phyloP scores from a whole-genome alignment of 2,329 filamentous ascomycete species.

The Penicillium janthinellum region DNA sequence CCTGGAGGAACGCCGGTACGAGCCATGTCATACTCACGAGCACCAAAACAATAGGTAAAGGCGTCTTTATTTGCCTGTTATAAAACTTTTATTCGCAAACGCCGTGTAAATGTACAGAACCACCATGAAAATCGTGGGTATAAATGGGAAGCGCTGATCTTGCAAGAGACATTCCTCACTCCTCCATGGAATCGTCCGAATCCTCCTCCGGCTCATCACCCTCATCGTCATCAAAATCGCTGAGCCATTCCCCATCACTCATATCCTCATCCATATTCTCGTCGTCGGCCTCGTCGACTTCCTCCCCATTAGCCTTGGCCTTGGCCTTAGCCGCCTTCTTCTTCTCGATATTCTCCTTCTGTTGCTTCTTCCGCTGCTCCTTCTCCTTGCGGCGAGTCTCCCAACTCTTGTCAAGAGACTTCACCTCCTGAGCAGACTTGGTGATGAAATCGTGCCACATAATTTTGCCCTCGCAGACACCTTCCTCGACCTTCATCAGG shows the following conservation, averaged over 20 bases:
- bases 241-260: constrained; percentile 57
- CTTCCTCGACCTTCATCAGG: constrained; percentile 94
- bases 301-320: constrained; percentile 47
- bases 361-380: constrained; percentile 80
- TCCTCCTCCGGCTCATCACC: constrained; percentile 50
- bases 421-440: constrained; percentile 77
- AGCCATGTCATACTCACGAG: constrained; percentile 13
- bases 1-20: background rate
- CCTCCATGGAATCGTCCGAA: constrained; percentile 47
- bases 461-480: constrained; percentile 81
- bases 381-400: constrained; percentile 79
- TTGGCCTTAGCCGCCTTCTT: constrained; percentile 70
- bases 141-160: constrained; percentile 11
- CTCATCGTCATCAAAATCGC: constrained; percentile 52
- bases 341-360: constrained; percentile 86
- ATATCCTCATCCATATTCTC: constrained; percentile 58
- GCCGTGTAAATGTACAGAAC: constrained; percentile 23
- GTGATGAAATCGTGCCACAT: constrained; percentile 97
- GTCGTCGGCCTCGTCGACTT: constrained; percentile 54
- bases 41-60: constrained; percentile 10
- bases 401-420: constrained; percentile 80
- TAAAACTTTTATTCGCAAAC: constrained; percentile 15
- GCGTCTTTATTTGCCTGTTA: constrained; percentile 5
- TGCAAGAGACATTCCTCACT: constrained; percentile 30
- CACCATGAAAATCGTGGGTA: constrained; percentile 22